These are phyloP conservation scores for Syzygium grande DNA, from an alignment of 345 rosid genomes.

Conservation along the genomic window DNA sequence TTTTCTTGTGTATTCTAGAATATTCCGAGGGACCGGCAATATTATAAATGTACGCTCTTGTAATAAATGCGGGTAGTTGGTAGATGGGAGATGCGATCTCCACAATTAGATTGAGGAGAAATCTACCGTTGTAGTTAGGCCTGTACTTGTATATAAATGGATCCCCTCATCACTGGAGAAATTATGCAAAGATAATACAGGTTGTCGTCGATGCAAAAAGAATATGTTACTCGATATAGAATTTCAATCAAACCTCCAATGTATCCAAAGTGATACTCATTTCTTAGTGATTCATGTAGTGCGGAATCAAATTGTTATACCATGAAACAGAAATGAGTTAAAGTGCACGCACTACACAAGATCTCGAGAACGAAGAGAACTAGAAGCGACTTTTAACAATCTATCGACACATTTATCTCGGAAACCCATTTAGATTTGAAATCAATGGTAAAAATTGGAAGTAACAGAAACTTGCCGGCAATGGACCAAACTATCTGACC, in stretches of 20 bases:
- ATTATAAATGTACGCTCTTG: neutral
- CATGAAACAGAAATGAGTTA: neutral
- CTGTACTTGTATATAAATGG: too few relatives aligned
- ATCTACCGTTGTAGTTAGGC: rapidly evolving
- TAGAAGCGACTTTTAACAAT: too few relatives aligned
- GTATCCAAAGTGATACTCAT: neutral
- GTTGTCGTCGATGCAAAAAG: neutral
- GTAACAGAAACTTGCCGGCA: neutral
- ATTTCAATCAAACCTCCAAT: neutral
- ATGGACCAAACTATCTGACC: too few relatives aligned
- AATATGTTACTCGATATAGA: neutral
- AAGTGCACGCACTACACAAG: neutral
- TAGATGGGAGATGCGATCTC: neutral
- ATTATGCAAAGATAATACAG: neutral
- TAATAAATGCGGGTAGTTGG: neutral
- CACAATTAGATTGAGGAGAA: too few relatives aligned
- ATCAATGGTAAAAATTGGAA: neutral
- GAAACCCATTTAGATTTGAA: too few relatives aligned
- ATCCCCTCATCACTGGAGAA: neutral
- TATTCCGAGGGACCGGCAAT: rapidly evolving
- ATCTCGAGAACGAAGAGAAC: too few relatives aligned
- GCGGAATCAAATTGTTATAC: too few relatives aligned
- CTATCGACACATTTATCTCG: too few relatives aligned
- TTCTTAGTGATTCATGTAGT: too few relatives aligned
- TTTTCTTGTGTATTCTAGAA: too few relatives aligned